Conservation (phyloP, 1,284 basidiomycete species). For the Wolfiporia cocos region DNA sequence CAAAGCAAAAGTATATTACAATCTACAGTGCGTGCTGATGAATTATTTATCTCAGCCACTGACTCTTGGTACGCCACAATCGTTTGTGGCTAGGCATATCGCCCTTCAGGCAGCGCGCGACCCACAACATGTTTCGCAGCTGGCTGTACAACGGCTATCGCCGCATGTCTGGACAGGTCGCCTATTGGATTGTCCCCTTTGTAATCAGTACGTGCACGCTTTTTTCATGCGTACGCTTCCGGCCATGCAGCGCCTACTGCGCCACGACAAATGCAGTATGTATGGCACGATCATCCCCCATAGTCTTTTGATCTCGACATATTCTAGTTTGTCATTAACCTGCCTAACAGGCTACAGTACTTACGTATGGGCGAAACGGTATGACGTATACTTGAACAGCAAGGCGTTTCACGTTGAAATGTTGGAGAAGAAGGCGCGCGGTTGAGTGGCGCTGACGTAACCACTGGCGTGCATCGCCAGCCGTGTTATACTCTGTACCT, state of each 20-base stretch:
- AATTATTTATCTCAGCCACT: background rate
- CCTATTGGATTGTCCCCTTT: slow-evolving; percentile 81
- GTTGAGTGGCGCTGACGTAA: too few relatives aligned
- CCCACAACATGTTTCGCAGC: slow-evolving; percentile 63
- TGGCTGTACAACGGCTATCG: slow-evolving; percentile 88
- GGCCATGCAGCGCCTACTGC: too few relatives aligned
- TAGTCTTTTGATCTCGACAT: background rate
- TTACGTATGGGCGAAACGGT: slow-evolving; percentile 79
- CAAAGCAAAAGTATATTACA: slow-evolving; percentile 74
- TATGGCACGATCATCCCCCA: too few relatives aligned
- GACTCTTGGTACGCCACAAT: background rate
- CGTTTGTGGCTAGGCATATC: slow-evolving; percentile 58
- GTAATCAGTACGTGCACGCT: slow-evolving; percentile 74
- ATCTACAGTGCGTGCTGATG: slow-evolving; percentile 65
- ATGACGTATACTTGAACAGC: slow-evolving; percentile 69
- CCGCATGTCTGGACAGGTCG: slow-evolving; percentile 67
- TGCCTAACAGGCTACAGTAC: slow-evolving; percentile 66
- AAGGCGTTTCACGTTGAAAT: slow-evolving; percentile 71
- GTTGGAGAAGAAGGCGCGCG: slow-evolving; percentile 23
- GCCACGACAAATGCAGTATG: too few relatives aligned
- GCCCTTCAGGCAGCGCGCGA: slow-evolving; percentile 72
- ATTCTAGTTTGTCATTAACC: background rate
- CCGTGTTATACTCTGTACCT: too few relatives aligned
- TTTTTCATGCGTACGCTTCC: too few relatives aligned
- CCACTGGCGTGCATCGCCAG: too few relatives aligned